Evolutionary conservation across 371 early-diverging fungal genomes (phyloP).

Genomic region (Apophysomyces trapeziformis): DNA sequence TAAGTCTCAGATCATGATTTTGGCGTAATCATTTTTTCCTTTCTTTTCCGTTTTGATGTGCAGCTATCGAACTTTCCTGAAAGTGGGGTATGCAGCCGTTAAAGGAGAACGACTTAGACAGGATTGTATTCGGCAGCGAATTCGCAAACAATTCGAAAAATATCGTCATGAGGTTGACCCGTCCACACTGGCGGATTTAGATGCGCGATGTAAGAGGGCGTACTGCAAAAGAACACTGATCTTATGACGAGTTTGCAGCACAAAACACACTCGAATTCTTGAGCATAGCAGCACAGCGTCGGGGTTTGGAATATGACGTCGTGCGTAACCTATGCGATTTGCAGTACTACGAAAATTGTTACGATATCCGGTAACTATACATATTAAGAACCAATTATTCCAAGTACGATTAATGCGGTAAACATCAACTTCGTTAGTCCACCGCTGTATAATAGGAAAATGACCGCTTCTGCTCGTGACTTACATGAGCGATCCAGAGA

Average conservation of each 20-base stretch:
- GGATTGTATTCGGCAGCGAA: slow-evolving; percentile 15
- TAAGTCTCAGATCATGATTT: too few relatives aligned
- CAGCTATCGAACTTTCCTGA: slow-evolving; percentile 18
- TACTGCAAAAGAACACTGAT: neutral
- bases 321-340: slow-evolving; percentile 23
- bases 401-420: too few relatives aligned
- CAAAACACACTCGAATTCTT: slow-evolving; percentile 22
- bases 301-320: slow-evolving; percentile 19
- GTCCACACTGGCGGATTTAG: neutral
- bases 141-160: slow-evolving; percentile 17
- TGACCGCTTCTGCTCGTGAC: neutral
- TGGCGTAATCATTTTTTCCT: neutral
- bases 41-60: neutral
- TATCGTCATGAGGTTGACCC: neutral
- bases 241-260: slow-evolving; percentile 8
- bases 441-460: slow-evolving; percentile 15
- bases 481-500: slow-evolving; percentile 12
- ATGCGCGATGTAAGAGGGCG: neutral
- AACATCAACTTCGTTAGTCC: slow-evolving; percentile 9
- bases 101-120: slow-evolving; percentile 8
- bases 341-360: slow-evolving; percentile 14
- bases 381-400: neutral
- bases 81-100: slow-evolving; percentile 23
- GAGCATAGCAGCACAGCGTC: slow-evolving; percentile 15
- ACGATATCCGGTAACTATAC: slow-evolving; percentile 16